Evolutionary conservation across 208 protist genomes (phyloP).

Genomic region (Leishmania arabica): DNA sequence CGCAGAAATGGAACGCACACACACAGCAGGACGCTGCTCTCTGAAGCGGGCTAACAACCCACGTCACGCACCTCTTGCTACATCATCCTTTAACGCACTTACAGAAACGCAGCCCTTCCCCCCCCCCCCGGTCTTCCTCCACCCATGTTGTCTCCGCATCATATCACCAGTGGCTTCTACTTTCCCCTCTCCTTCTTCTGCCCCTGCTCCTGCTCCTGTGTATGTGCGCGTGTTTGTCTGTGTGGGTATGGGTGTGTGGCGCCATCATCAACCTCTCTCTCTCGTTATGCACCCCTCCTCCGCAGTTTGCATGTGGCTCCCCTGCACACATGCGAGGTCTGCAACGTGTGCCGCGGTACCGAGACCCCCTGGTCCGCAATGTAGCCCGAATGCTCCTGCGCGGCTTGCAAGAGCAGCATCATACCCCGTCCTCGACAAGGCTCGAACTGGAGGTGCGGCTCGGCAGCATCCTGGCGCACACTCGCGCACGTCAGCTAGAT

Average conservation of each 20-base stretch:
- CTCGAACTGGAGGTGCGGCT: slow-evolving; percentile 71
- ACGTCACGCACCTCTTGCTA: background rate
- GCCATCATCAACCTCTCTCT: background rate
- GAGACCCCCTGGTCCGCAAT: slow-evolving; percentile 43
- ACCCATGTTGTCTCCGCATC: background rate
- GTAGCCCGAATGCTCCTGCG: slow-evolving; percentile 40
- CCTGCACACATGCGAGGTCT: slow-evolving; percentile 4
- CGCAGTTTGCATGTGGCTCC: background rate
- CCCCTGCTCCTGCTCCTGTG: background rate
- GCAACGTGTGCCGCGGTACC: slow-evolving; percentile 38
- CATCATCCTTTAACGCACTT: background rate
- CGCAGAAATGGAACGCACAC: background rate
- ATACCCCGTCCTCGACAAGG: slow-evolving; percentile 20
- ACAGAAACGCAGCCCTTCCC: background rate
- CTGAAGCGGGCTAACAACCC: background rate
- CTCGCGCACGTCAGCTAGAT: slow-evolving; percentile 22
- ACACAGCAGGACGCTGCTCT: background rate
- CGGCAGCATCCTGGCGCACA: slow-evolving; percentile 34
- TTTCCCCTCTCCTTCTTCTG: background rate
- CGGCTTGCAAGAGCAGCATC: slow-evolving; percentile 44
- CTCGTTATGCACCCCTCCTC: background rate
- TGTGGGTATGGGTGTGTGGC: background rate
- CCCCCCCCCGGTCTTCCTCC: background rate
- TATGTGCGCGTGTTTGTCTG: background rate
- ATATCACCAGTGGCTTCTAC: background rate